Evolutionary conservation across 2,329 filamentous ascomycete species (phyloP).

Genomic region (Fusarium oligoseptatum): DNA sequence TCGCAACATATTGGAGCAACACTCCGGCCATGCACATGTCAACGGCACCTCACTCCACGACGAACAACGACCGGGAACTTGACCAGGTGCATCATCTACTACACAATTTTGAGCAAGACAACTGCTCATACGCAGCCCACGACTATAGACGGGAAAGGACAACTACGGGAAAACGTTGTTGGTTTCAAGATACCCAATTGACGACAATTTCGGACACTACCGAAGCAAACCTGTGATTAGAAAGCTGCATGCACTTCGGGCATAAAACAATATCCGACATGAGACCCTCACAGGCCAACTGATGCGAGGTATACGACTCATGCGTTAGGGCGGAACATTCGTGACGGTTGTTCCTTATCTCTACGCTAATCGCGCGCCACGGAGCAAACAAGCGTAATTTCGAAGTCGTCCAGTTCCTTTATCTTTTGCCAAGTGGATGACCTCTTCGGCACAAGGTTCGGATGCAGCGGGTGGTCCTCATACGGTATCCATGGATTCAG

Average conservation of each 20-base stretch:
- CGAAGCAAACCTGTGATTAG: constrained; percentile 16
- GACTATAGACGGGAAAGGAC: not conserved
- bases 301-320: not conserved
- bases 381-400: constrained; percentile 13
- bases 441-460: not conserved
- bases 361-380: constrained; percentile 36
- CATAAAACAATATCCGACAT: not conserved
- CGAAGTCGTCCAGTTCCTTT: constrained; percentile 11
- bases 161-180: not conserved
- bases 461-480: constrained; percentile 2
- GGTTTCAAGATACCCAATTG: constrained; percentile 19
- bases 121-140: not conserved
- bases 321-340: constrained; percentile 3
- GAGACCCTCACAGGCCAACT: not conserved
- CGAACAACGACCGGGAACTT: not conserved
- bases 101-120: not conserved
- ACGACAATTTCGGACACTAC: constrained; percentile 2
- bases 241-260: not conserved
- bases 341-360: constrained; percentile 39
- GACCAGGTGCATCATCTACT: not conserved
- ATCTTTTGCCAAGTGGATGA: constrained; percentile 28
- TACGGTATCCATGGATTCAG: not conserved
- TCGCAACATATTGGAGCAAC: not conserved
- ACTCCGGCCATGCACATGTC: not conserved
- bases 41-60: not conserved